Percentiles rank a stretch among this genome's conserved stretches.
phyloP scores from a whole-genome alignment of 2,329 filamentous ascomycete genomes.

The Neonectria faginata region DNA sequence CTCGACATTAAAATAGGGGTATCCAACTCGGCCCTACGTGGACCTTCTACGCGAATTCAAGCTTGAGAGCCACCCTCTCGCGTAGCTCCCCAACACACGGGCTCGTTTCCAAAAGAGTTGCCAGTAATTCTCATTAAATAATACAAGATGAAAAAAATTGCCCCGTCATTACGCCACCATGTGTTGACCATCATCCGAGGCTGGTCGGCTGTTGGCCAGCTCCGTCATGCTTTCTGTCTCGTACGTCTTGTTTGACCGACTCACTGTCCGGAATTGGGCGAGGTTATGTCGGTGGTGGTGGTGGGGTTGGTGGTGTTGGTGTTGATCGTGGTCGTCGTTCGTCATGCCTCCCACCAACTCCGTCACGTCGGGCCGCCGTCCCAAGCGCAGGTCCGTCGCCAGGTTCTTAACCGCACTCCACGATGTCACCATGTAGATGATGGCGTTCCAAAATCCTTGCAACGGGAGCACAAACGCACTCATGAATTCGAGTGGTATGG shows the following conservation, averaged over 20 bases:
- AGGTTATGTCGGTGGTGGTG: conserved; percentile 35
- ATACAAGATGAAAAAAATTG: conserved; percentile 21
- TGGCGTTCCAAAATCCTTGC: conserved; percentile 86
- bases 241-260: conserved; percentile 50
- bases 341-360: conserved; percentile 50
- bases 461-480: conserved; percentile 81
- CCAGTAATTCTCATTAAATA: background rate
- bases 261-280: conserved; percentile 49
- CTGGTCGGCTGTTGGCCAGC: conserved; percentile 55
- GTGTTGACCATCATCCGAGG: conserved; percentile 49
- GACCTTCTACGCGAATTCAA: background rate
- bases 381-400: conserved; percentile 51
- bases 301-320: conserved; percentile 14
- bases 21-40: conserved; percentile 7
- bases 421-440: conserved; percentile 80
- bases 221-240: conserved; percentile 66
- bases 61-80: background rate
- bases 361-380: conserved; percentile 47
- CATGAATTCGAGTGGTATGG: conserved; percentile 73
- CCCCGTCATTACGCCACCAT: conserved; percentile 8
- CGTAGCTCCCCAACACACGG: conserved; percentile 18
- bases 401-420: conserved; percentile 70
- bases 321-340: conserved; percentile 25
- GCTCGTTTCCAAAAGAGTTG: conserved; percentile 10
- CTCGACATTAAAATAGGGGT: conserved; percentile 8